Evolutionary conservation across 2,329 filamentous ascomycete genomes (phyloP).

Genomic region (Furcasterigmium sp.): DNA sequence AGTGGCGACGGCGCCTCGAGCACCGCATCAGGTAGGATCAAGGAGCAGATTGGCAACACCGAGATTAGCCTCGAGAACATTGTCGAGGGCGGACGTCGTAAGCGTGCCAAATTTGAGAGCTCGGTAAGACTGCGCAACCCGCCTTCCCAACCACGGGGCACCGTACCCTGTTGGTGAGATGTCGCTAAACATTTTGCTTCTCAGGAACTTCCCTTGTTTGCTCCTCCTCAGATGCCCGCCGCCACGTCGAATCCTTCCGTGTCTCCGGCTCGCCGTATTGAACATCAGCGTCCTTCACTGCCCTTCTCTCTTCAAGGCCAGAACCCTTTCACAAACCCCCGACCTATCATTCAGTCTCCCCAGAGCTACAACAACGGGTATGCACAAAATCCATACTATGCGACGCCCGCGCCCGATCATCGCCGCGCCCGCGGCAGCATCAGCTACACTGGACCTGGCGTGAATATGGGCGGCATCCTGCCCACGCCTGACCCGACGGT

Average conservation of each 20-base stretch:
- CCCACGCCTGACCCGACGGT: constrained; percentile 97
- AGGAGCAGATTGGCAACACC: constrained; percentile 86
- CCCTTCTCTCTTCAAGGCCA: constrained; percentile 73
- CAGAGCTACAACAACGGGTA: constrained; percentile 63
- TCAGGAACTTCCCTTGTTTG: constrained; percentile 92
- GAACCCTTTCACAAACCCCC: constrained; percentile 73
- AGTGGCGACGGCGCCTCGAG: constrained; percentile 79
- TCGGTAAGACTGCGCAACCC: constrained; percentile 63
- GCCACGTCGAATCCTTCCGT: constrained; percentile 96
- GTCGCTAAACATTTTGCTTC: not conserved
- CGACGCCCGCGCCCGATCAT: constrained; percentile 55
- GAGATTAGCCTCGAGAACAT: constrained; percentile 99
- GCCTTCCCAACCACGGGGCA: no score
- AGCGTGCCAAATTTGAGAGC: constrained; percentile 92
- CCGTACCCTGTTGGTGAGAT: no score
- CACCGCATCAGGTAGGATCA: constrained; percentile 70
- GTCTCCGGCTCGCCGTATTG: constrained; percentile 79
- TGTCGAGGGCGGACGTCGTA: constrained; percentile 90
- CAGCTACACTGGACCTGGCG: constrained; percentile 36
- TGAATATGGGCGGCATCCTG: constrained; percentile 52
- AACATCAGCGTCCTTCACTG: constrained; percentile 65
- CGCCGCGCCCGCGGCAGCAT: constrained; percentile 64
- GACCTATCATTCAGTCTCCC: constrained; percentile 72
- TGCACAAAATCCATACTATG: constrained; percentile 52
- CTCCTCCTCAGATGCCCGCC: constrained; percentile 87